These are phyloP conservation scores for Yamadazyma mexicana DNA, from an alignment of 1,139 yeast species.

Conservation along the genomic window DNA sequence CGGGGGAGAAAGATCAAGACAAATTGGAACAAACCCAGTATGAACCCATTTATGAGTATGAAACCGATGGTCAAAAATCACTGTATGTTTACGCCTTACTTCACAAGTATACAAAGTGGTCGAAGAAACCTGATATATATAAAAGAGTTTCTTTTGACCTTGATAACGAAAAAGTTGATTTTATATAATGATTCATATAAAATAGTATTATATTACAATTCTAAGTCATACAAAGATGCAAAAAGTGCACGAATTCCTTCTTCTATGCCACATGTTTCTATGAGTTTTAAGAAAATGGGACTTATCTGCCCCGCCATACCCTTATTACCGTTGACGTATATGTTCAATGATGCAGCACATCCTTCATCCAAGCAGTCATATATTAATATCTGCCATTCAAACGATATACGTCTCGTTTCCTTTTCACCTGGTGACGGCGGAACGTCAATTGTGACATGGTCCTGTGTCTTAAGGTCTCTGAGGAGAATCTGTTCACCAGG, in stretches of 20 bases:
- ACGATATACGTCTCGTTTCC: not conserved
- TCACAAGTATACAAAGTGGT: conserved; percentile 29
- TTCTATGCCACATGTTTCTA: conserved; percentile 26
- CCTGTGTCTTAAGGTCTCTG: conserved; percentile 2
- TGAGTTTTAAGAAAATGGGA: conserved; percentile 21
- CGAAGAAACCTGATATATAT: conserved; percentile 8
- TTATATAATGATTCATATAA: conserved; percentile 8
- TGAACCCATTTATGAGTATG: conserved; percentile 38
- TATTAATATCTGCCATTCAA: conserved; percentile 32
- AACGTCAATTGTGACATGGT: not conserved
- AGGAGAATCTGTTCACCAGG: not conserved
- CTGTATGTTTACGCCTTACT: conserved; percentile 29
- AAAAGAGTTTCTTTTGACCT: conserved; percentile 26
- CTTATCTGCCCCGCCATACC: conserved; percentile 7
- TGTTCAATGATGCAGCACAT: conserved; percentile 24
- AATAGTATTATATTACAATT: conserved; percentile 1
- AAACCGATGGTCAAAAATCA: conserved; percentile 33
- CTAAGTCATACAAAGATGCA: not conserved
- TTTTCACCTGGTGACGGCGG: not conserved
- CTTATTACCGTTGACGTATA: too few species aligned
- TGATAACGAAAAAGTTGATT: conserved; percentile 22
- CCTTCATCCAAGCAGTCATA: conserved; percentile 25
- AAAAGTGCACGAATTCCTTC: conserved; percentile 25
- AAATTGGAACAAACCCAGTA: conserved; percentile 21
- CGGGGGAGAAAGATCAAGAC: conserved; percentile 3